A percentile compares a stretch with the other conserved stretches of the same genome.
Conservation (phyloP, 73 alveolate species). For the Paramecium pentaurelia region DNA sequence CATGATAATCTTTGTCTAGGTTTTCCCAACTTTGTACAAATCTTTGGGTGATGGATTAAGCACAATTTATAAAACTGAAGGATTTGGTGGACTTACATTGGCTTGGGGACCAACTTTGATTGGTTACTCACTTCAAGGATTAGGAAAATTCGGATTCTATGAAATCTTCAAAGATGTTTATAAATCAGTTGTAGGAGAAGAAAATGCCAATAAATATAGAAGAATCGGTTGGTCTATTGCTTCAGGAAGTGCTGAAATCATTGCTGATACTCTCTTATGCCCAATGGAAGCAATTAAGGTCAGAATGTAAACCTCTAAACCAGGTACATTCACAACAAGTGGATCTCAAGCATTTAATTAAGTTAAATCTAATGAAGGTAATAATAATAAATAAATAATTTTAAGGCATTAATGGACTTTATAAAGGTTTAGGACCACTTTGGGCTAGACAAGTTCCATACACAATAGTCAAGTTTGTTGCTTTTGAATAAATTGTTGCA, state of each 20-base stretch:
- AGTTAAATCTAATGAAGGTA: constrained; percentile 43
- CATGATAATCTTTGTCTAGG: not conserved
- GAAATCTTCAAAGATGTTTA: constrained; percentile 95
- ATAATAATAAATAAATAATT: too few relatives aligned
- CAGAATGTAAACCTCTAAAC: constrained; percentile 76
- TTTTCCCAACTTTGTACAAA: constrained; percentile 33
- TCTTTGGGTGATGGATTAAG: constrained; percentile 74
- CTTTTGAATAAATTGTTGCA: constrained; percentile 83
- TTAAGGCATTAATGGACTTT: constrained; percentile 78
- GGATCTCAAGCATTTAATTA: constrained; percentile 64
- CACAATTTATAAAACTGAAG: constrained; percentile 69
- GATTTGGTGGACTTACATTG: constrained; percentile 79
- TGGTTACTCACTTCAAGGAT: constrained; percentile 87
- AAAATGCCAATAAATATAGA: constrained; percentile 81
- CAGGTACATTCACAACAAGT: constrained; percentile 77
- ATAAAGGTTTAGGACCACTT: constrained; percentile 87
- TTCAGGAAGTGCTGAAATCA: constrained; percentile 89
- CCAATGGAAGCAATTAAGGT: constrained; percentile 91
- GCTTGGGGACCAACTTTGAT: constrained; percentile 92
- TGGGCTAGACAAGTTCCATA: constrained; percentile 91
- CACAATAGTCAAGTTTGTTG: constrained; percentile 90
- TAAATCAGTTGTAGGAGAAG: constrained; percentile 76
- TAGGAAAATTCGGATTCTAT: constrained; percentile 92
- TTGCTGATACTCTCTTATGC: constrained; percentile 85
- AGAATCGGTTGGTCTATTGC: constrained; percentile 80